These are phyloP conservation scores for Torrubiella hemipterigena DNA, from an alignment of 2,329 filamentous ascomycete species.

Conservation along the genomic window DNA sequence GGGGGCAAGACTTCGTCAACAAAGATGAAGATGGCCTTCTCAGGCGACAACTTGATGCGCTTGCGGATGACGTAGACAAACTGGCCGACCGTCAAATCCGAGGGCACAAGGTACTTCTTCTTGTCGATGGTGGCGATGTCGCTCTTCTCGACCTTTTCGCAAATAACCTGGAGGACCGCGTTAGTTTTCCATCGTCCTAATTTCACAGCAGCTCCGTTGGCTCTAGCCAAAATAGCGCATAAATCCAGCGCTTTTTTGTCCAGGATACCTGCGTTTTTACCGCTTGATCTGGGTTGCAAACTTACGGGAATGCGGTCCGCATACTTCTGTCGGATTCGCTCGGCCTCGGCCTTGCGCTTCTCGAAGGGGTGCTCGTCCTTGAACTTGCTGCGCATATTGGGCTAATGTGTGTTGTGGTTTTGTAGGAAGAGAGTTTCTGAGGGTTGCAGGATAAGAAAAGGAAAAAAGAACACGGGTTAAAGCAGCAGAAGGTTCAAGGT, in stretches of 20 bases:
- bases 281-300: no score
- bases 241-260: no score
- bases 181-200: no score
- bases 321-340: constrained; percentile 99
- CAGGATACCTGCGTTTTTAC: no score
- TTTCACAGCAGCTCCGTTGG: background rate
- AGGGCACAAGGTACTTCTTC: constrained; percentile 98
- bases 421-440: background rate
- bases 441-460: background rate
- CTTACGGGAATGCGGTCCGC: constrained; percentile 94
- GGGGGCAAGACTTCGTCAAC: constrained; percentile 96
- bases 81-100: constrained; percentile 96
- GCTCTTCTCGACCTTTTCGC: constrained; percentile 98
- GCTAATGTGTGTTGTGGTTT: constrained; percentile 15
- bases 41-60: constrained; percentile 97
- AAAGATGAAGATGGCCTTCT: constrained; percentile 99
- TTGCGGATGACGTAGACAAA: constrained; percentile 99
- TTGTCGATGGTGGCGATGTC: constrained; percentile 99
- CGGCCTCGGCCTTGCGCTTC: constrained; percentile 99
- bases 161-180: constrained; percentile 68
- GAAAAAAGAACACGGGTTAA: constrained; percentile 4
- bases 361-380: constrained; percentile 99
- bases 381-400: constrained; percentile 95
- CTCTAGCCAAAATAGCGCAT: constrained; percentile 3
- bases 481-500: constrained; percentile 2